Base-by-base conservation (phyloP, 169 alveolate species). In the Cryptosporidium ubiquitum region DNA sequence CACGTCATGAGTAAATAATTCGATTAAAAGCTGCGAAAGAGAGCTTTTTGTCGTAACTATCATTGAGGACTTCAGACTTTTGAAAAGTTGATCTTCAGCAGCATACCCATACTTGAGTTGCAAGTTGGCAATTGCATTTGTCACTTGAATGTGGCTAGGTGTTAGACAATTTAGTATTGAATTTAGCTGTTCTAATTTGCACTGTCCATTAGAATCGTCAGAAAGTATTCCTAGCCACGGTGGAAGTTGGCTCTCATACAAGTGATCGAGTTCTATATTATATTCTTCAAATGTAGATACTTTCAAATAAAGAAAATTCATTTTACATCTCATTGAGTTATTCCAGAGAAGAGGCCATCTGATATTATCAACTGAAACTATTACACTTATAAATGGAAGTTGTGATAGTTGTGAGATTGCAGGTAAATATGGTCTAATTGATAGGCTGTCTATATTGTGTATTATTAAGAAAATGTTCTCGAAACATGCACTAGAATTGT, bases 281-380 rank as follows among this genome's bases (percentile, higher is more conserved):
- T 79, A 79, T 37, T 79, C 75, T 12, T 79, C 89, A 5, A 61
- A 33, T 9, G 89, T 79, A 23, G 73, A 64, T 12, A 79, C 61
- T 0, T 79, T 58, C 10, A 60, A 23, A 44, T 79, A 79, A 39
- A 79, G n/a, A 42, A 79, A 29, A 49, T 79, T 79, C 89, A 61
- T 79, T 64, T 64, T 79, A 29, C 51, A 16, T 3, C 73, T 66
- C 55, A 79, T 58, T 20, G 89, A 60, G n/a, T 31, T 79, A 26
- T 49, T 79, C 89, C 73, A 79, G 35, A 79, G 73, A 39, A 79
- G 68, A 12, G 89, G 89, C 89, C 89, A 79, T 79, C 89, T 79
- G 37, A 79, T 79, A 20, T 79, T 79, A 31, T 79, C 89, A 3
- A 64, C 89, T 5, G 89, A 42, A 6, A 31, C 74, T 20, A 79